Base-by-base conservation (phyloP, 371 early-diverging fungal species). In the Syncephalastrum contaminatum region DNA sequence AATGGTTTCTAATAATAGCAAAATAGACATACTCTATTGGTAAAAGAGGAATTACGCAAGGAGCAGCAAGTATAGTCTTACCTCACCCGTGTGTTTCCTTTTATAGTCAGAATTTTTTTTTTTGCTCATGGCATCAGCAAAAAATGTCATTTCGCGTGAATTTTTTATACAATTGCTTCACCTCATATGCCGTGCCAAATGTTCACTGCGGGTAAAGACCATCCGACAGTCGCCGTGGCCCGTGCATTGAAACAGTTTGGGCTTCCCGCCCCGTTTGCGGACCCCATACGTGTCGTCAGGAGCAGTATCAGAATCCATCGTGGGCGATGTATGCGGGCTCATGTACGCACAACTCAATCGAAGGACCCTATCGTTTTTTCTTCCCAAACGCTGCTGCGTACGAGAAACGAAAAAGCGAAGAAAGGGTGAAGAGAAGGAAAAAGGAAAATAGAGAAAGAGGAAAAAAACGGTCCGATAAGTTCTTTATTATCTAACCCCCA, bases 151-250 rank as follows among this genome's bases (percentile, higher is more conserved):
- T 39, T 20, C 22, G 21, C 42, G 15, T 13, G 15, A 19, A 36
- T 46, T 53, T 18, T 13, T 40, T 45, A 40, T 21, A 14, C 51
- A 15, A n/a, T n/a, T 30, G 10, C 8, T 54, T 30, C 66, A 77
- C 78, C 78, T 72, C 56, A 69, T 73, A 52, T 78, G 79, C 19
- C 79, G 69, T 3, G 79, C 79, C 43, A 78, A 62, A 63, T 78
- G 79, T 22, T 78, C 79, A 39, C 79, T 78, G 45, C 79, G 75
- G 22, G 79, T 78, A 47, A 78, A 78, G 8, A 78, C 76, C 80
- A 79, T 79, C 15, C 70, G 72, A 54, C 79, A 78, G 53, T 75
- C 73, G 45, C 75, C 75, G 47, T 75, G 75, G 36, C 79, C 79
- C 14, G 75, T 75, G 54, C 79, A 78, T 53, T 75, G 75, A 48